Percentiles rank a stretch among this genome's conserved stretches.
phyloP scores from a whole-genome alignment of 2,329 filamentous ascomycete genomes.

The Hymenoscyphus linearis region DNA sequence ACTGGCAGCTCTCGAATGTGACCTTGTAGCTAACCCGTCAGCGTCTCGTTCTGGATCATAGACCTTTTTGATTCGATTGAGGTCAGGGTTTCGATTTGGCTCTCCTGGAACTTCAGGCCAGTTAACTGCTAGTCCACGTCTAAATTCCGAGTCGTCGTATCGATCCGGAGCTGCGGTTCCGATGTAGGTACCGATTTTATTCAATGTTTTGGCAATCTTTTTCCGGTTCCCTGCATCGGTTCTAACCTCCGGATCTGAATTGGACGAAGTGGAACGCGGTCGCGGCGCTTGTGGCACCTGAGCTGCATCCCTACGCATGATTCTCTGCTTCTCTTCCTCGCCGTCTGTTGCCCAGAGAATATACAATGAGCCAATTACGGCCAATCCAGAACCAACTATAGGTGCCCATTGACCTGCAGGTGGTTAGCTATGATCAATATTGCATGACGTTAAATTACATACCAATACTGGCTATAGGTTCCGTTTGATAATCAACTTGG shows the following conservation, averaged over 20 bases:
- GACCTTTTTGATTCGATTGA: constrained; percentile 36
- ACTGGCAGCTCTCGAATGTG: constrained; percentile 19
- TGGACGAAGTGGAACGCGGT: constrained; percentile 2
- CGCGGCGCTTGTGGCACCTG: neutral
- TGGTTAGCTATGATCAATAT: neutral
- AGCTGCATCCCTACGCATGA: constrained; percentile 1
- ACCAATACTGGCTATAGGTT: constrained; percentile 58
- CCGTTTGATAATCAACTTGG: constrained; percentile 53
- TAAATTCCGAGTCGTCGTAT: constrained; percentile 46
- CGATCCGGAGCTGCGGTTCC: constrained; percentile 43
- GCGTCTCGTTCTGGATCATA: constrained; percentile 36
- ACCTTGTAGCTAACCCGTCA: constrained; percentile 30
- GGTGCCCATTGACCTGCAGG: constrained; percentile 52
- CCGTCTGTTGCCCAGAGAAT: constrained; percentile 36
- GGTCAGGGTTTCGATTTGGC: constrained; percentile 37
- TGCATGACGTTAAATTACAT: constrained; percentile 22
- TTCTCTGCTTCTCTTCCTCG: constrained; percentile 9
- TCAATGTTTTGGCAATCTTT: constrained; percentile 41
- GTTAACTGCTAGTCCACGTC: constrained; percentile 39
- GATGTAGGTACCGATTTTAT: constrained; percentile 40
- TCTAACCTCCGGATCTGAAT: neutral
- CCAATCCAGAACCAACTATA: constrained; percentile 53
- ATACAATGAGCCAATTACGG: constrained; percentile 53
- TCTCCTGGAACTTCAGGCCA: constrained; percentile 55
- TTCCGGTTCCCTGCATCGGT: constrained; percentile 32